A percentile compares a stretch with the other conserved stretches of the same genome.
phyloP scores from a whole-genome alignment of 768 basidiomycete species.

The Russula lepida region DNA sequence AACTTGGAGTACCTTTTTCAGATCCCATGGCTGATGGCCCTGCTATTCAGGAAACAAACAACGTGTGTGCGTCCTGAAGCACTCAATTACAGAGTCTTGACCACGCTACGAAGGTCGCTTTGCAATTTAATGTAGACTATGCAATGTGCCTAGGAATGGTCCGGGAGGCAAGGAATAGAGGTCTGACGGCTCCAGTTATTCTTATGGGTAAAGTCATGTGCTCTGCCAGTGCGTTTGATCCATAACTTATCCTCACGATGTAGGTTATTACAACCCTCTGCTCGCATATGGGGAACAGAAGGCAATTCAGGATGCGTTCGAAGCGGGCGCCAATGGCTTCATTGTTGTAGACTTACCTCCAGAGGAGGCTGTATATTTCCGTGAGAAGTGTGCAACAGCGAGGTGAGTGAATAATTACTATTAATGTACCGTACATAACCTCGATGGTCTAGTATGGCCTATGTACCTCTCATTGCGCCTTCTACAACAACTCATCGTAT shows the following conservation, averaged over 20 bases:
- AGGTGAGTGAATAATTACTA: slow-evolving; percentile 45
- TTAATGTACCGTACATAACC: neutral
- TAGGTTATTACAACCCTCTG: slow-evolving; percentile 96
- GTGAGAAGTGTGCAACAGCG: slow-evolving; percentile 73
- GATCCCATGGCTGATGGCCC: slow-evolving; percentile 96
- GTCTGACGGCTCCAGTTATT: slow-evolving; percentile 79
- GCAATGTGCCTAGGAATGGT: slow-evolving; percentile 63
- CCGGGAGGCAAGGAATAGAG: slow-evolving; percentile 69
- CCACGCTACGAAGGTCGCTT: slow-evolving; percentile 52
- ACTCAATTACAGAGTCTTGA: neutral
- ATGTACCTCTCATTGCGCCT: slow-evolving; percentile 91
- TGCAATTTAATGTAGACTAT: slow-evolving; percentile 76
- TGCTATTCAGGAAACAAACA: slow-evolving; percentile 87
- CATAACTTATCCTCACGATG: neutral
- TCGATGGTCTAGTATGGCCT: slow-evolving; percentile 62
- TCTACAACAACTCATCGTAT: slow-evolving; percentile 85
- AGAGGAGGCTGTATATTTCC: slow-evolving; percentile 88
- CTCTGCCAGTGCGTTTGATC: neutral
- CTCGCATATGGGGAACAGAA: slow-evolving; percentile 93
- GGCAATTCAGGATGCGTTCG: slow-evolving; percentile 80
- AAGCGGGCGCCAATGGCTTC: slow-evolving; percentile 93
- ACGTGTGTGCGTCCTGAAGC: slow-evolving; percentile 43
- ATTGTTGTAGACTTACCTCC: slow-evolving; percentile 98
- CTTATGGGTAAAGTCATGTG: slow-evolving; percentile 66
- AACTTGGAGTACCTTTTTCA: slow-evolving; percentile 91